Base-by-base conservation (phyloP, 2,329 filamentous ascomycete genomes). In the Aphanocladium album region DNA sequence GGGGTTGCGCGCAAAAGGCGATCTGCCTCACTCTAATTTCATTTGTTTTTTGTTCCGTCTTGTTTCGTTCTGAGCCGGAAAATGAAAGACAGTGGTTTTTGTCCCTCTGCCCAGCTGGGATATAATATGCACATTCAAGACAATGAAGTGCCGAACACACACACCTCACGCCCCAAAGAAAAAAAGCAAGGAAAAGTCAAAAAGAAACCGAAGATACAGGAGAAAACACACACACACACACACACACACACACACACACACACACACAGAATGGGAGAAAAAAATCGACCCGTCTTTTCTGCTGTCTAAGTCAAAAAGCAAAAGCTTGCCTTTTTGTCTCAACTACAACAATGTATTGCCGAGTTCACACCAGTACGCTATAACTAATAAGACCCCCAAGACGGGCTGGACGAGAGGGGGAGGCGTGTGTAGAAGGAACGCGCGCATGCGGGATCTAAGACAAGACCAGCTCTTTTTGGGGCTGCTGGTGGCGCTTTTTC, bases 271-370 rank as follows among this genome's bases (percentile, higher is more conserved):
- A 25, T 25, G 23, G 16, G 6, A 25, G 4, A 35, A 39, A 3
- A 39, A 21, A 46, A 16, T 30, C 19, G 43, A 57, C 54, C 41
- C 21, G 27, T 47, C 41, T 35, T 41, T 47, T 49, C 37, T 39
- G 17, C 23, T 47, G 39, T 56, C 53, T 35, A 47, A 47, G 53
- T 47, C 53, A 55, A 55, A 55, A 46, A 55, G 52, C 39, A 55
- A 25, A 47, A 30, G 6, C 17, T 12, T n/a, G 17, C 16, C 9
- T 21, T 21, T 21, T 4, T 56, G 53, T 47, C 53, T 47, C 41
- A 56, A n/a, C 41, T 23, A 16, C n/a, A 17, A 23, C 27, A 25
- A 35, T 56, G 35, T 56, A 56, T 56, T 56, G 33, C 53, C 16
- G 43, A 50, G 21, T 37, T 21, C 16, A 27, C 43, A 30, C 43